These are phyloP conservation scores for Lentinula aciculospora DNA, from an alignment of 768 basidiomycete genomes.

Conservation along the genomic window DNA sequence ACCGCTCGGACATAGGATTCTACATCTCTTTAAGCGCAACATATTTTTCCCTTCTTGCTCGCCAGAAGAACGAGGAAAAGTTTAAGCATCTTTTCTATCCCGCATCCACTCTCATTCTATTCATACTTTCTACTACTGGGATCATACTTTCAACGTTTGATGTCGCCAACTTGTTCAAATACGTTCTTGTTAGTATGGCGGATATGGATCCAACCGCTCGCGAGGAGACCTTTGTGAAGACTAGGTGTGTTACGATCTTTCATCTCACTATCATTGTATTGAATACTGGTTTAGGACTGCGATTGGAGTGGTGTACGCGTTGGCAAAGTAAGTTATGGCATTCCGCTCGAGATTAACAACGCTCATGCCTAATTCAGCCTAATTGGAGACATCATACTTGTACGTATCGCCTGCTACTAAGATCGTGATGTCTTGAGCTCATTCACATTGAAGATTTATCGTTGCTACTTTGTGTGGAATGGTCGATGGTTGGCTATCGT, in stretches of 20 bases:
- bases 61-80: background rate
- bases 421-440: background rate
- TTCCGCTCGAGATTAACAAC: background rate
- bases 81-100: background rate
- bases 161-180: background rate
- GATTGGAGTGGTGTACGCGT: background rate
- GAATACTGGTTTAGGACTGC: background rate
- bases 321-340: background rate
- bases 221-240: background rate
- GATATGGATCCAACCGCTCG: background rate
- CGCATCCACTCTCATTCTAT: background rate
- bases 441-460: background rate
- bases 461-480: conserved; percentile 5
- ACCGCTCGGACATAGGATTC: background rate
- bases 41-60: background rate
- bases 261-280: background rate
- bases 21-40: background rate
- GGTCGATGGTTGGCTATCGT: conserved; percentile 1
- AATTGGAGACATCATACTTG: background rate
- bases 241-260: background rate
- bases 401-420: background rate
- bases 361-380: background rate
- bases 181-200: background rate
- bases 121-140: background rate
- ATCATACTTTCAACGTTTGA: background rate